These are phyloP conservation scores for Herpetomonas muscarum DNA, from an alignment of 208 protist species.

Conservation along the genomic window DNA sequence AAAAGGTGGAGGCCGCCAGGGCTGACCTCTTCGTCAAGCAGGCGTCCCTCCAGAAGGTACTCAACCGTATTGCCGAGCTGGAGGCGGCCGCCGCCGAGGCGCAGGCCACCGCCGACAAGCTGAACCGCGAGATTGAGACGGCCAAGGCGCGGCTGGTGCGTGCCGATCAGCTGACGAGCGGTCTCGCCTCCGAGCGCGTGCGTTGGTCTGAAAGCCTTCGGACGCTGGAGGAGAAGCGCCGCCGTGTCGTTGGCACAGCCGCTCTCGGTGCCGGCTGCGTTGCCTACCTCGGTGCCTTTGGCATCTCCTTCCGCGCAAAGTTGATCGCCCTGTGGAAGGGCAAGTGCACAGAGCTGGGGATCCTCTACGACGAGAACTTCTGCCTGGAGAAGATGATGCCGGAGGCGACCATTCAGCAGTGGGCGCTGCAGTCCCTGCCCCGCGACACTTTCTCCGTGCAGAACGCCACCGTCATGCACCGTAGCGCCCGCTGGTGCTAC, in stretches of 20 bases:
- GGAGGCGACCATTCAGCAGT: constrained; percentile 88
- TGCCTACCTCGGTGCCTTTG: constrained; percentile 89
- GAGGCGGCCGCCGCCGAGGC: constrained; percentile 69
- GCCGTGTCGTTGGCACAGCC: constrained; percentile 67
- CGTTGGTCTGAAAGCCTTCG: constrained; percentile 69
- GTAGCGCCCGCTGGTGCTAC: constrained; percentile 88
- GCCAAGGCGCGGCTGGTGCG: constrained; percentile 74
- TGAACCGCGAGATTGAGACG: constrained; percentile 87
- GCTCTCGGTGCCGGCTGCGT: constrained; percentile 85
- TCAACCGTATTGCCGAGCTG: constrained; percentile 66
- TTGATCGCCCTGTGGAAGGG: constrained; percentile 62
- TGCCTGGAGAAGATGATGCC: constrained; percentile 82
- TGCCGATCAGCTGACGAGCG: constrained; percentile 85
- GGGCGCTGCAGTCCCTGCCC: constrained; percentile 93
- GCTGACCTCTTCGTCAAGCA: constrained; percentile 60
- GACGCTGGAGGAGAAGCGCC: constrained; percentile 55
- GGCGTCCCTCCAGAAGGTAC: constrained; percentile 63
- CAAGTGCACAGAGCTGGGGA: constrained; percentile 46
- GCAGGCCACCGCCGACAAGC: constrained; percentile 70
- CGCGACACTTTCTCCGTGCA: constrained; percentile 89
- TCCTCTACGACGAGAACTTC: constrained; percentile 73
- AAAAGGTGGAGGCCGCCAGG: constrained; percentile 66
- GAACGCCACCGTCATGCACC: constrained; percentile 87
- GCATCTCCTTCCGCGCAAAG: constrained; percentile 64
- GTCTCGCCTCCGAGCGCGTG: constrained; percentile 73